These are phyloP conservation scores for Rheum nobile DNA, from an alignment of 148 eudicot genomes.

Conservation along the genomic window DNA sequence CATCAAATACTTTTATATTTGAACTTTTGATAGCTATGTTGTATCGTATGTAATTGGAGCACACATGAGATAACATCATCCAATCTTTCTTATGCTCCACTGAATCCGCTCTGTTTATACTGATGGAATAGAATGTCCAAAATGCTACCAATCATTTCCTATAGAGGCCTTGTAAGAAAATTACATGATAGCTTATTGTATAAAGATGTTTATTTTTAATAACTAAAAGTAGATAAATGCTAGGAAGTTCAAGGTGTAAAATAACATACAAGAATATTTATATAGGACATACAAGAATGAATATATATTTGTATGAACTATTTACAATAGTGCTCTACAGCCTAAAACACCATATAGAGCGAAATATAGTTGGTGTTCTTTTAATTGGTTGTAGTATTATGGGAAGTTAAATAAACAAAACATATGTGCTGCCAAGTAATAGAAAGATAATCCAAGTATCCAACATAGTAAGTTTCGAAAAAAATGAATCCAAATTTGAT, in stretches of 20 bases:
- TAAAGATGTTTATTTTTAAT: not conserved
- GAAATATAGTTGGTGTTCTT: no score
- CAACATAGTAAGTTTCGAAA: no score
- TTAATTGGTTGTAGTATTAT: not conserved
- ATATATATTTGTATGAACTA: no score
- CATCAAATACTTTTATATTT: not conserved
- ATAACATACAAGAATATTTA: not conserved
- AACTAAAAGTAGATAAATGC: not conserved
- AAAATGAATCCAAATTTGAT: not conserved
- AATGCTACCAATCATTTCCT: not conserved
- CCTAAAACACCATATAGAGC: no score
- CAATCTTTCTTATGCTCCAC: not conserved
- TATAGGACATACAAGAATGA: no score
- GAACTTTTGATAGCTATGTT: not conserved
- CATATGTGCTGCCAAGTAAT: not conserved
- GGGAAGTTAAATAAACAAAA: not conserved
- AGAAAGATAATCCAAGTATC: no score
- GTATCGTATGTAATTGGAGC: not conserved
- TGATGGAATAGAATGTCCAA: not conserved
- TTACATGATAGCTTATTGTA: not conserved
- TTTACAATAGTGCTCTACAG: no score
- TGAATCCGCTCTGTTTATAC: not conserved
- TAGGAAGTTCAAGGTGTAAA: not conserved
- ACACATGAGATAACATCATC: not conserved
- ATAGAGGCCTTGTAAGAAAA: not conserved